phyloP scores from a whole-genome alignment of 495 filamentous ascomycete species.

The Xylaria longipes region DNA sequence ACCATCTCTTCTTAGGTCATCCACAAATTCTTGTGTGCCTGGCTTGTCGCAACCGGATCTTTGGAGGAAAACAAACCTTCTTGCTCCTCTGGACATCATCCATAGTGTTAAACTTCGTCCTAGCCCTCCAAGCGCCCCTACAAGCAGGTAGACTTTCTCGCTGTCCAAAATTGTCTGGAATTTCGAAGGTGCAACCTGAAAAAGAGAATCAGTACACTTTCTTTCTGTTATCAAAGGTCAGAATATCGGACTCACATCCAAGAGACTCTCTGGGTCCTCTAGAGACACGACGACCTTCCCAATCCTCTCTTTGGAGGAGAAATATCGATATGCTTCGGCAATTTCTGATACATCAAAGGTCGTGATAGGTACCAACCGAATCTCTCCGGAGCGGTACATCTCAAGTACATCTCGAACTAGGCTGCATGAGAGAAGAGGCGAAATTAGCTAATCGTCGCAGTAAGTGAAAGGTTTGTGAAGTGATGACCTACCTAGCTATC shows the following conservation, averaged over 20 bases:
- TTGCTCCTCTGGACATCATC: constrained; percentile 56
- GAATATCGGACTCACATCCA: not conserved
- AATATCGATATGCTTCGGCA: constrained; percentile 30
- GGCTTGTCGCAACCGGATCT: constrained; percentile 47
- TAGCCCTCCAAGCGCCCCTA: constrained; percentile 61
- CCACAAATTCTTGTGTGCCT: constrained; percentile 35
- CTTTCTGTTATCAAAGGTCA: no score
- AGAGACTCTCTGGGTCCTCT: constrained; percentile 32
- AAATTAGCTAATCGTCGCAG: no score
- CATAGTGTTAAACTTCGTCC: constrained; percentile 56
- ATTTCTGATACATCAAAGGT: constrained; percentile 27
- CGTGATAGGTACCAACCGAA: constrained; percentile 20
- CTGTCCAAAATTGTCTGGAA: constrained; percentile 28
- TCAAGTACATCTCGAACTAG: constrained; percentile 20
- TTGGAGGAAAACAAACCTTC: constrained; percentile 54
- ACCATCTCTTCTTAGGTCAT: constrained; percentile 35
- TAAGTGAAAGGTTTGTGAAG: no score
- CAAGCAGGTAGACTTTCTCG: constrained; percentile 55
- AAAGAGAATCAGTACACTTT: no score
- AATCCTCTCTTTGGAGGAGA: constrained; percentile 40
- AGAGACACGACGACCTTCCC: constrained; percentile 59
- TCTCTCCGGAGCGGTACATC: constrained; percentile 25
- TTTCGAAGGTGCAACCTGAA: not conserved
- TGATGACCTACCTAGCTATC: not conserved
- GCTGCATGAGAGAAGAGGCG: no score